phyloP scores from a whole-genome alignment of 208 protist genomes.

The Crithidia sp. region DNA sequence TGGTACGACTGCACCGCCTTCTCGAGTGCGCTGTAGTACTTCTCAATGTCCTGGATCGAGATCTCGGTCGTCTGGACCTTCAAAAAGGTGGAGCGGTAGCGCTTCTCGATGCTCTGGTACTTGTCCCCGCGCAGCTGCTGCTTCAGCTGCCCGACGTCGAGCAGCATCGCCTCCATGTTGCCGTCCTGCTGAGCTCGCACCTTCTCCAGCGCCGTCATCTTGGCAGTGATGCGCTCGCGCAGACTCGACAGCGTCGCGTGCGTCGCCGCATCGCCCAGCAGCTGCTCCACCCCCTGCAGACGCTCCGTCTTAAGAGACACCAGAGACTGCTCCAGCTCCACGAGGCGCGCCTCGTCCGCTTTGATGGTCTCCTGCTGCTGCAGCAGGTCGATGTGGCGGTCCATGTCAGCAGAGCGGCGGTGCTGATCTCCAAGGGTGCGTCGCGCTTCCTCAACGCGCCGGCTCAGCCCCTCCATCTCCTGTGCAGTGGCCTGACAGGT shows the following conservation, averaged over 20 bases:
- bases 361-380: constrained; percentile 43
- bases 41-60: constrained; percentile 89
- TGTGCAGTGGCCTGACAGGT: constrained; percentile 6
- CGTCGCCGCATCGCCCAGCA: constrained; percentile 62
- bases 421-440: constrained; percentile 53
- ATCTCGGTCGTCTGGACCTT: constrained; percentile 89
- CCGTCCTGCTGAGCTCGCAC: constrained; percentile 76
- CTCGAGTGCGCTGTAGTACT: constrained; percentile 92
- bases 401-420: constrained; percentile 41
- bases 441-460: constrained; percentile 40
- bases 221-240: constrained; percentile 73
- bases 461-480: constrained; percentile 37
- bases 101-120: constrained; percentile 87
- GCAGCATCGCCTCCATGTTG: constrained; percentile 77
- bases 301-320: constrained; percentile 45
- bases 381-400: constrained; percentile 46
- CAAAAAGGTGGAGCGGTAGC: constrained; percentile 90
- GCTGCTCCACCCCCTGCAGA: constrained; percentile 42
- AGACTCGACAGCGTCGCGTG: constrained; percentile 52
- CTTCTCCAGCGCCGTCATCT: constrained; percentile 68
- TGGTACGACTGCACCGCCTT: constrained; percentile 98
- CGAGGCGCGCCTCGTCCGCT: constrained; percentile 57
- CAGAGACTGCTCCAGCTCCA: constrained; percentile 43
- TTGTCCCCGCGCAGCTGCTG: constrained; percentile 69
- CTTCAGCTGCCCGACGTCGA: constrained; percentile 64